Percentiles rank a stretch among this genome's conserved stretches.
Evolutionary conservation across 768 basidiomycete genomes (phyloP).

Genomic region (Stropharia rugosoannulata): DNA sequence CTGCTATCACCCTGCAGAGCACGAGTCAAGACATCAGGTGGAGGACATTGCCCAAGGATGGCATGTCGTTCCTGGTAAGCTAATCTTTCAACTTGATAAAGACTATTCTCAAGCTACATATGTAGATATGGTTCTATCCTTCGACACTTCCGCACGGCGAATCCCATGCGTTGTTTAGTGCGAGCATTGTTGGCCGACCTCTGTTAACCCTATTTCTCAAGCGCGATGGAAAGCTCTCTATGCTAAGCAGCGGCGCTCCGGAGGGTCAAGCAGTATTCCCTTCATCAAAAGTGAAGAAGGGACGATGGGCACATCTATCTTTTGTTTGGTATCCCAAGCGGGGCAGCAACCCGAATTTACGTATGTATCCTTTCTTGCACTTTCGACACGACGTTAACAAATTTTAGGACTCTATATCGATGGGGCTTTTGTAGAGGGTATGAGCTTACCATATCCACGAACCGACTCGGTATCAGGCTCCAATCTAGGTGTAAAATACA

Average conservation of each 20-base stretch:
- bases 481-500: slow-evolving; percentile 30
- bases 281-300: slow-evolving; percentile 45
- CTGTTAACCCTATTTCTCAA: slow-evolving; percentile 1
- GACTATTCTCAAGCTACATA: not conserved
- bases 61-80: slow-evolving; percentile 73
- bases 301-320: slow-evolving; percentile 72
- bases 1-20: slow-evolving; percentile 49
- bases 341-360: slow-evolving; percentile 54
- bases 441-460: slow-evolving; percentile 67
- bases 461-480: slow-evolving; percentile 26
- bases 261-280: slow-evolving; percentile 41
- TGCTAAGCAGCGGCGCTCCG: slow-evolving; percentile 34
- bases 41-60: slow-evolving; percentile 55
- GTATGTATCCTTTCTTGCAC: slow-evolving; percentile 37
- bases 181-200: not conserved
- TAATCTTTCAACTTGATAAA: not conserved
- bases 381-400: not conserved
- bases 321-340: slow-evolving; percentile 66
- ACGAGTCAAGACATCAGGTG: slow-evolving; percentile 24
- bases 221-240: slow-evolving; percentile 53
- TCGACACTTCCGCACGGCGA: slow-evolving; percentile 35
- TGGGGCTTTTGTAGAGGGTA: slow-evolving; percentile 61
- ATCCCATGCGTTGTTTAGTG: slow-evolving; percentile 34
- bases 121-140: slow-evolving; percentile 52
- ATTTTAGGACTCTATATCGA: slow-evolving; percentile 70